Evolutionary conservation across 2,329 filamentous ascomycete species (phyloP).

Genomic region (Zymoseptoria brevis): DNA sequence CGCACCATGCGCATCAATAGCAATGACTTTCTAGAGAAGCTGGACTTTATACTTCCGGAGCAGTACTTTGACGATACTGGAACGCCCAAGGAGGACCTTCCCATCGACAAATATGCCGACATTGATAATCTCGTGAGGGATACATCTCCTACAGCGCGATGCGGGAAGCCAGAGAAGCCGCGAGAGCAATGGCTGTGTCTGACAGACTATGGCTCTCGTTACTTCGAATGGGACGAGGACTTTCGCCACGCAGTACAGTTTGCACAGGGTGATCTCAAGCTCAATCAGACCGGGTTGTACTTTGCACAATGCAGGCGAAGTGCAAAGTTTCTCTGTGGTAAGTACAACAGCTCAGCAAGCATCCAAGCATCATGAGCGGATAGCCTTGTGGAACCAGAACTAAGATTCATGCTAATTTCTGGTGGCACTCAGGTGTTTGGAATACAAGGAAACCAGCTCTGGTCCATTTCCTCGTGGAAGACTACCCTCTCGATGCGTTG

Average conservation of each 20-base stretch:
- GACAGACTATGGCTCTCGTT: constrained; percentile 3
- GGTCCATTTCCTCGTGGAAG: constrained; percentile 13
- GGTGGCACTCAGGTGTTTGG: constrained; percentile 7
- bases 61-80: constrained; percentile 5
- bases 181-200: constrained; percentile 13
- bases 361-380: no score
- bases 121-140: constrained; percentile 9
- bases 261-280: constrained; percentile 7
- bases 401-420: no score
- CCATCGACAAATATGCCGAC: constrained; percentile 10
- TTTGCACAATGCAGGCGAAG: constrained; percentile 11
- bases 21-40: constrained; percentile 10
- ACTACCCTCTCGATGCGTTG: constrained; percentile 4
- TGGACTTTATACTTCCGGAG: constrained; percentile 11
- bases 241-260: constrained; percentile 8
- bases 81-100: background rate
- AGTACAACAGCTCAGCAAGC: background rate
- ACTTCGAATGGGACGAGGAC: constrained; percentile 7
- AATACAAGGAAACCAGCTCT: constrained; percentile 10
- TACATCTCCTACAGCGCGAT: background rate
- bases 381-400: no score
- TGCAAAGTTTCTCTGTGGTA: constrained; percentile 9
- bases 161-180: constrained; percentile 1
- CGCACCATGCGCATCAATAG: constrained; percentile 12
- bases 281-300: constrained; percentile 12